phyloP scores from a whole-genome alignment of 306 rosid genomes.

The Clitoria ternatea region DNA sequence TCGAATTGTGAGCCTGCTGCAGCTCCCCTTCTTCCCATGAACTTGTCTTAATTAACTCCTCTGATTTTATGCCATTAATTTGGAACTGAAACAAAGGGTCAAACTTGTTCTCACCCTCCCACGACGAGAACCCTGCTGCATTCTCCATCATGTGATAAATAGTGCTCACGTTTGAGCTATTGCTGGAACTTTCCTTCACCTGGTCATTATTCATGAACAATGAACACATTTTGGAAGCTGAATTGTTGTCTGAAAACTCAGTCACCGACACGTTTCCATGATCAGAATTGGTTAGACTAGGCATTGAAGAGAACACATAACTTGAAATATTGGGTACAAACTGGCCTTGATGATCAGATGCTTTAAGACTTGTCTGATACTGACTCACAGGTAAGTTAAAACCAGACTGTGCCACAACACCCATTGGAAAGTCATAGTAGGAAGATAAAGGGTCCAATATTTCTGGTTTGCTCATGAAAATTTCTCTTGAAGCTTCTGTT shows the following conservation, averaged over 20 bases:
- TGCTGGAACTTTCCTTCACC: conserved; percentile 77
- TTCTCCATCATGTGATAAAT: conserved; percentile 44
- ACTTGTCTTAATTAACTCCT: conserved; percentile 53
- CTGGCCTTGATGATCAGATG: conserved; percentile 25
- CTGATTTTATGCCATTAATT: conserved; percentile 52
- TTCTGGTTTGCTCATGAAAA: conserved; percentile 35
- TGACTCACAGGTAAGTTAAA: conserved; percentile 33
- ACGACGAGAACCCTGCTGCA: conserved; percentile 52
- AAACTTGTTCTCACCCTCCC: conserved; percentile 64
- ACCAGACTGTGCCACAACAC: conserved; percentile 22
- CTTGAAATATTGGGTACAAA: conserved; percentile 39
- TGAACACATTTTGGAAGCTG: conserved; percentile 53
- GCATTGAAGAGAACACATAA: conserved; percentile 63
- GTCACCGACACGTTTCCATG: conserved; percentile 52
- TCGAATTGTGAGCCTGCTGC: conserved; percentile 52
- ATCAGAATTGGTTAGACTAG: conserved; percentile 72
- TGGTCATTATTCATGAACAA: conserved; percentile 53
- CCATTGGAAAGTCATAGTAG: conserved; percentile 48
- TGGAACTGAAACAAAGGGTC: conserved; percentile 63
- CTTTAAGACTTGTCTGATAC: conserved; percentile 19
- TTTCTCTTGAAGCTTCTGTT: conserved; percentile 46
- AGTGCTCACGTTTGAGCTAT: conserved; percentile 69
- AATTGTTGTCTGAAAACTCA: conserved; percentile 66
- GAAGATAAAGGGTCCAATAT: conserved; percentile 59
- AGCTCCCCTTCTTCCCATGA: conserved; percentile 54